Percentiles rank a stretch among this genome's conserved stretches.
Conservation (phyloP, 2,329 filamentous ascomycete species). For the Dothistroma pini region DNA sequence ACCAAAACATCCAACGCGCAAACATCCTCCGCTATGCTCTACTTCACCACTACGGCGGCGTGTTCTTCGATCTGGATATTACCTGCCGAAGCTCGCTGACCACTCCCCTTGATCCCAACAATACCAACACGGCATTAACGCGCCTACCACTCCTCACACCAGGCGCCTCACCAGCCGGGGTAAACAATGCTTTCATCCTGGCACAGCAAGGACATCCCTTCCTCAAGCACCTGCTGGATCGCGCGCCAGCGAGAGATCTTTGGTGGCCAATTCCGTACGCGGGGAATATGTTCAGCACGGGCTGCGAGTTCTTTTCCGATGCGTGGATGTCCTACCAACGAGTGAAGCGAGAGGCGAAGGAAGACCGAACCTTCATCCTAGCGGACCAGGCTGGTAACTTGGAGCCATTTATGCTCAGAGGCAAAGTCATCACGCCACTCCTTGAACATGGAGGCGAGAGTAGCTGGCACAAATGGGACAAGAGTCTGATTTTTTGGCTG, state of each 20-base stretch:
- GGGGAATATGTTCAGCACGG: conserved; percentile 33
- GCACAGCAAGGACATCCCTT: conserved; percentile 26
- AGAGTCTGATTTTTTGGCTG: neutral
- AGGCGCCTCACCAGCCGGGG: conserved; percentile 29
- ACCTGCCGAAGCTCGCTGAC: conserved; percentile 27
- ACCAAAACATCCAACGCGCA: conserved; percentile 30
- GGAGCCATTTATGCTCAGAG: conserved; percentile 29
- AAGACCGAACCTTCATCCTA: conserved; percentile 26
- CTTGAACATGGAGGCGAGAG: conserved; percentile 30
- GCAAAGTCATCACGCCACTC: conserved; percentile 26
- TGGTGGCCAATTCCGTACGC: conserved; percentile 30
- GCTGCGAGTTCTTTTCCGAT: conserved; percentile 32
- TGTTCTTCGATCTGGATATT: conserved; percentile 31
- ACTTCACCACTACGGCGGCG: conserved; percentile 29
- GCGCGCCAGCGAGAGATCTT: conserved; percentile 22
- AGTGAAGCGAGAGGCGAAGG: conserved; percentile 4
- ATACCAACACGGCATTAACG: conserved; percentile 13
- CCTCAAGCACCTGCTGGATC: conserved; percentile 19
- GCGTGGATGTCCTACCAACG: conserved; percentile 27
- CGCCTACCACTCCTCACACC: conserved; percentile 27
- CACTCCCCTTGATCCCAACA: conserved; percentile 7
- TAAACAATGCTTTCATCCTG: conserved; percentile 34
- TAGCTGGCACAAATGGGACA: conserved; percentile 32
- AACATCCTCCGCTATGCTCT: conserved; percentile 32
- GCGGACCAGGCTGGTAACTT: conserved; percentile 24